Base-by-base conservation (phyloP, 495 filamentous ascomycete species). In the Xylaria venustula region DNA sequence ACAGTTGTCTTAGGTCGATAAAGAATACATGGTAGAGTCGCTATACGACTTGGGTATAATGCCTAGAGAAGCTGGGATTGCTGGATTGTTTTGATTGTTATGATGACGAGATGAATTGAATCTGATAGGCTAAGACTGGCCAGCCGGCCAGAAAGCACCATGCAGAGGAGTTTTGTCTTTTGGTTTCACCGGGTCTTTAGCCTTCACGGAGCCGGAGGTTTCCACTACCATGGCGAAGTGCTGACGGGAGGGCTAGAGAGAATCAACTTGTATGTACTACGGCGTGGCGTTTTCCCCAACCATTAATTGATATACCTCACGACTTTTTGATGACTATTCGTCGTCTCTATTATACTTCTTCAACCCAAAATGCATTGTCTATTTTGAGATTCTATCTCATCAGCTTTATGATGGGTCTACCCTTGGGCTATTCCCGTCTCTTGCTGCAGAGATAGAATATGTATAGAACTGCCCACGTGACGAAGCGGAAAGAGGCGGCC, bases 201-300 rank as follows among this genome's bases (percentile, higher is more conserved):
- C 48, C 61, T 63, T 56, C 60, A 44, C 49, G 54, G 61, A 52
- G 48, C 55, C 37, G 51, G 40, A 36, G 36, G 34, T 37, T 54
- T 50, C 47, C 46, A 62, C 25, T 45, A 23, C 58, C 40, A 42
- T 36, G 53, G 63, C 36, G 45, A 7, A 50, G 52, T n/a, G 45
- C 51, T n/a, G 4, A 56, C 15, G 32, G 51, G 46, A 36, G 44
- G 52, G 60, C 25, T 46, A 22, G 20, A 54, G 53, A 51, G 41
- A 48, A 63, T 60, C 68, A 68, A 67, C 60, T 67, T 77, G 73
- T 75, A 77, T 68, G 69, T 77, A 75, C 65, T 70, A 77, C 64
- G 65, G 68, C 61, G 65, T 65, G 58, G 65, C 50, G 68, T 72
- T 67, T 63, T 58, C 64, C 58, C 44, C 68, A 51, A 68, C 60